Evolutionary conservation across 2,329 filamentous ascomycete species (phyloP), one percentile per base, ranked within the genome.

Genomic region (Pestalotiopsis sp.): DNA sequence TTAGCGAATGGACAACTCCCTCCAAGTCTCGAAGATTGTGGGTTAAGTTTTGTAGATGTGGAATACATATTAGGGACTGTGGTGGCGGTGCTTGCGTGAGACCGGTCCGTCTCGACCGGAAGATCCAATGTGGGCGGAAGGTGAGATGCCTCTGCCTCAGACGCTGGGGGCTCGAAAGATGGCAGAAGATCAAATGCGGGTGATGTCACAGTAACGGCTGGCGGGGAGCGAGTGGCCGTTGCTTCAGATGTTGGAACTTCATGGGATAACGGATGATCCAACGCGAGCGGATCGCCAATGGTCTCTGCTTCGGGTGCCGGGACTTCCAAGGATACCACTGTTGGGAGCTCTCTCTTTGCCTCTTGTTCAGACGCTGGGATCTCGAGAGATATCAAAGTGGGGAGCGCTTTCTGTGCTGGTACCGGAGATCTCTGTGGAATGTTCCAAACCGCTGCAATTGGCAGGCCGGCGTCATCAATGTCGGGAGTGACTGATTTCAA

Each of bases 1-100:
- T 79, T 73, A 80, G 78, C 63, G 74, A 68, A 49, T 31, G 66
- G 27, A 41, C 39, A 20, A 25, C 9, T 41, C 13, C 12, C 52
- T 13, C 20, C 25, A 36, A 20, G 7, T 20, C 13, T 36, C 25
- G 11, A 17, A 62, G 17, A 52, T 52, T 38, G 38, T 52, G 31
- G 36, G 14, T 36, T n/a, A 17, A 36, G 27, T 20, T n/a, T 31
- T 39, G 31, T 36, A 20, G 59, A n/a, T 52, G 45, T n/a, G 2
- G 14, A 20, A n/a, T 20, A 9, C 17, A 52, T n/a, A 7, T 3
- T n/a, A 52, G 45, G 20, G 45, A 52, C 20, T 9, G 17, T n/a
- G 45, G 45, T n/a, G 7, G 17, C 14, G 31, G 7, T 36, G 17
- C 45, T 52, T n/a, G 45, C 3, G 45, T 6, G 20, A n/a, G 7